Base-by-base conservation (phyloP, 805 yeast species). In the Ogataea henricii region DNA sequence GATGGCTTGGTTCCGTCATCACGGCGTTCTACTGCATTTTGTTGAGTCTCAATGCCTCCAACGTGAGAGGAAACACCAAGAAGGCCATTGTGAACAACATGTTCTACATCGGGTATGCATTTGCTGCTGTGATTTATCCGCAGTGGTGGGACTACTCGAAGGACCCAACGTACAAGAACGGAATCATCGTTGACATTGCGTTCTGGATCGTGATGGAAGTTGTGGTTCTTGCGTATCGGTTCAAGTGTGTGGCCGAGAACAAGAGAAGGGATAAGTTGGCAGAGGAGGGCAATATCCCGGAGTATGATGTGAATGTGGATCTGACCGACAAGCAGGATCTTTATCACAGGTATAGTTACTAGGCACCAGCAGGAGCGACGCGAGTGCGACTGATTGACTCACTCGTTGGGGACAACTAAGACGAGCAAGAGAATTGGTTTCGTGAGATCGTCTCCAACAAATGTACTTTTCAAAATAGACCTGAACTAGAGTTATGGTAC, bases 21-120 rank as follows among this genome's bases (percentile, higher is more conserved):
- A 47, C 57, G 3, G 49, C 56, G 4, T 52, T 54, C 45, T 43
- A 44, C 43, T 57, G 40, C 52, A 43, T 52, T 48, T 43, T 50
- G 25, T 35, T 56, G 26, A 54, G 59, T 43, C 40, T 57, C 42
- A 52, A 48, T 32, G 57, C 55, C n/a, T 66, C 67, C 32, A 63
- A 85, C 60, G 74, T 82, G 21, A 79, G 87, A 6, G 92, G 92
- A 4, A 78, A 78, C 52, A 83, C 89, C 10, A 86, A 86, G 63
- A 79, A 84, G 57, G 69, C 80, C 52, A 70, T 77, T 10, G 77
- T 81, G n/a, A 77, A 78, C 45, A 82, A 82, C 12, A 64, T 79
- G 22, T 74, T 76, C 37, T 72, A 83, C 66, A 70, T 84, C 45
- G 82, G 80, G 4, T 85, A 82, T 60, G 78, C 87, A 29, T 73